Conservation (phyloP, 2,329 filamentous ascomycete species). For the Alternaria brassicae region DNA sequence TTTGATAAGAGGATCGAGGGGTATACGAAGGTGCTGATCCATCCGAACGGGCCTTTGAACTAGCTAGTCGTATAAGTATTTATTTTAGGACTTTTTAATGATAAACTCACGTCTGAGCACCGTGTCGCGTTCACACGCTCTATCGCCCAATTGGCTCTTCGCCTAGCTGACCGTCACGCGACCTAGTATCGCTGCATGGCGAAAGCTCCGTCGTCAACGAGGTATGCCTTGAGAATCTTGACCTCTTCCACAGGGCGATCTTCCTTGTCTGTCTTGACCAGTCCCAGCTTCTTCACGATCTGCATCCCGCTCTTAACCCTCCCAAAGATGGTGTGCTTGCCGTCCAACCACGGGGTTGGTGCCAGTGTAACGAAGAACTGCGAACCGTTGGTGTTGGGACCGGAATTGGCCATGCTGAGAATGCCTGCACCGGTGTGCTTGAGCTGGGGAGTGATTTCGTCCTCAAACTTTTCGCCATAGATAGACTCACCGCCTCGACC, state of each 20-base stretch:
- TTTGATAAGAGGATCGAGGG: constrained; percentile 71
- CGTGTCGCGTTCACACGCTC: background rate
- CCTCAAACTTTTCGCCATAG: constrained; percentile 91
- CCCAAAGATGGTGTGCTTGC: constrained; percentile 97
- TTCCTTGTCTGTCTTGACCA: constrained; percentile 81
- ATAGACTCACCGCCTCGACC: constrained; percentile 88
- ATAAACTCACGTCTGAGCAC: constrained; percentile 4
- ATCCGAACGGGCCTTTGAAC: constrained; percentile 63
- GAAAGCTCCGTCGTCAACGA: constrained; percentile 68
- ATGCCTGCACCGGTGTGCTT: constrained; percentile 94
- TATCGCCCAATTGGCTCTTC: background rate
- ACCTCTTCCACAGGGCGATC: constrained; percentile 84
- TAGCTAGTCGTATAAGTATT: constrained; percentile 19
- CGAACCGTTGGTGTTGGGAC: constrained; percentile 89
- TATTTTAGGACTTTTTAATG: background rate
- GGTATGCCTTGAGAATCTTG: constrained; percentile 75
- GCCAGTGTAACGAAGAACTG: constrained; percentile 97
- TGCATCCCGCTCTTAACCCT: constrained; percentile 83
- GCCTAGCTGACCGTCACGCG: background rate
- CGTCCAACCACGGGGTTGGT: constrained; percentile 94
- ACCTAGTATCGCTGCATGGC: constrained; percentile 34
- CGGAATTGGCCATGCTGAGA: constrained; percentile 96
- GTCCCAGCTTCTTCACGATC: constrained; percentile 84
- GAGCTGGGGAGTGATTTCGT: constrained; percentile 80
- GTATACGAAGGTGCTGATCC: constrained; percentile 72